A percentile compares a stretch with the other conserved stretches of the same genome.
These are phyloP conservation scores for Citrus sp. DNA, from an alignment of 345 rosid genomes.

Conservation along the genomic window DNA sequence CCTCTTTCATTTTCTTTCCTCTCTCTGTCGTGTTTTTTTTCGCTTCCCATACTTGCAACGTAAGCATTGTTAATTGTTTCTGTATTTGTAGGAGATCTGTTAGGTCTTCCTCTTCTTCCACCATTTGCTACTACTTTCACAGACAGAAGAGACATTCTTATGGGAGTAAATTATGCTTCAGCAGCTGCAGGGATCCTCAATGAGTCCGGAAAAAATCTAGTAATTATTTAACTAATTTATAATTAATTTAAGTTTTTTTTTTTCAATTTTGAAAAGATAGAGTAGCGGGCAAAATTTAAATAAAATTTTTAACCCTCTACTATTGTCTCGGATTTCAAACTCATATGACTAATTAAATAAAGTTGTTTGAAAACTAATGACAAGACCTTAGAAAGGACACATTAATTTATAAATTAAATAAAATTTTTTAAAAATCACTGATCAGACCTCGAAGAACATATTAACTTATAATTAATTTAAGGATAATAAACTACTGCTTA, in stretches of 20 bases:
- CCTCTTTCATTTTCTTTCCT: no score
- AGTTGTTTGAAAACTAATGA: accelerated
- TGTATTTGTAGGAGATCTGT: conserved; percentile 44
- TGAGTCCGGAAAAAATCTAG: conserved; percentile 54
- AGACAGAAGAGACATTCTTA: conserved; percentile 35
- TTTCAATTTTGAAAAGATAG: no score
- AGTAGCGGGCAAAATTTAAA: no score
- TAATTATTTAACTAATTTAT: conserved; percentile 1
- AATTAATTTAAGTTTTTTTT: not conserved
- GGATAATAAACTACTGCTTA: no score
- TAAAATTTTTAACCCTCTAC: no score
- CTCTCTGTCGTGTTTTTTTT: no score
- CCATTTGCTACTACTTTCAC: conserved; percentile 39
- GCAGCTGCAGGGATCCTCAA: conserved; percentile 88
- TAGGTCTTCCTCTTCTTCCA: conserved; percentile 66
- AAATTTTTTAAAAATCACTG: accelerated
- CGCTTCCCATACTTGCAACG: no score
- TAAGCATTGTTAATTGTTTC: not conserved
- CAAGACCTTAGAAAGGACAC: accelerated
- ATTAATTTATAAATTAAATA: no score
- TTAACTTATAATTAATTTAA: not conserved
- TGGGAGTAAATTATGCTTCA: conserved; percentile 79
- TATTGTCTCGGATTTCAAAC: no score
- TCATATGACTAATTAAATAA: no score
- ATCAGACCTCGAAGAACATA: accelerated